These are phyloP conservation scores for Solanum hybrid DNA, from an alignment of 305 asterid species.

Conservation along the genomic window DNA sequence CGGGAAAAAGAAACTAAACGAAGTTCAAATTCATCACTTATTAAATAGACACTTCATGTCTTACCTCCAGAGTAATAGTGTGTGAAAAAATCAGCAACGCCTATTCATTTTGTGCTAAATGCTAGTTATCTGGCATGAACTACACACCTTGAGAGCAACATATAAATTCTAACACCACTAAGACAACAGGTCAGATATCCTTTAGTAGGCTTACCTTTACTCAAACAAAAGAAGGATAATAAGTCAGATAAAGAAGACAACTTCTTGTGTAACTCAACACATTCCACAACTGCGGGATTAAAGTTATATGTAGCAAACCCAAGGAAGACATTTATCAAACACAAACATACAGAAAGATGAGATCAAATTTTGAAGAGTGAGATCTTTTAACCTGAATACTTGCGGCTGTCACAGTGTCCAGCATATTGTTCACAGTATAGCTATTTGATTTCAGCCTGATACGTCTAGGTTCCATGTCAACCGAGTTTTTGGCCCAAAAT, in stretches of 20 bases:
- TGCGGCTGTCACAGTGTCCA: conserved; percentile 84
- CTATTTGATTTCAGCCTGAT: conserved; percentile 74
- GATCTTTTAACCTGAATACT: conserved; percentile 66
- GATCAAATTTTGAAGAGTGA: not conserved
- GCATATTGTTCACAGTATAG: conserved; percentile 70
- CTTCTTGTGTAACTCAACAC: not conserved
- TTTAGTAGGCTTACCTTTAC: not conserved
- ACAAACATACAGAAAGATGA: not conserved
- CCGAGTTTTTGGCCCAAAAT: conserved; percentile 68
- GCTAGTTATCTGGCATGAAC: not conserved
- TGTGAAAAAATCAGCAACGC: not conserved
- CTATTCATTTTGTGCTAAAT: not conserved
- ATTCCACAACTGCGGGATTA: not conserved
- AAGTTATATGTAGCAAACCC: not conserved
- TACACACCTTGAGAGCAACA: not conserved
- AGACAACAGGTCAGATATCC: not conserved
- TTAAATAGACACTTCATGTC: not conserved
- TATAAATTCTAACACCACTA: not conserved
- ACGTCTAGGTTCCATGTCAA: conserved; percentile 65
- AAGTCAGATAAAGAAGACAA: not conserved
- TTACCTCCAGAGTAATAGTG: not conserved
- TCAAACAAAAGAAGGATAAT: not conserved
- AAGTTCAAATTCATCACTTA: not conserved
- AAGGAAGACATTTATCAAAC: not conserved
- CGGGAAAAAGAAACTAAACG: not conserved